A percentile compares a stretch with the other conserved stretches of the same genome.
Conservation (phyloP, 2,329 filamentous ascomycete genomes). For the Ophiostoma himal-ulmi region DNA sequence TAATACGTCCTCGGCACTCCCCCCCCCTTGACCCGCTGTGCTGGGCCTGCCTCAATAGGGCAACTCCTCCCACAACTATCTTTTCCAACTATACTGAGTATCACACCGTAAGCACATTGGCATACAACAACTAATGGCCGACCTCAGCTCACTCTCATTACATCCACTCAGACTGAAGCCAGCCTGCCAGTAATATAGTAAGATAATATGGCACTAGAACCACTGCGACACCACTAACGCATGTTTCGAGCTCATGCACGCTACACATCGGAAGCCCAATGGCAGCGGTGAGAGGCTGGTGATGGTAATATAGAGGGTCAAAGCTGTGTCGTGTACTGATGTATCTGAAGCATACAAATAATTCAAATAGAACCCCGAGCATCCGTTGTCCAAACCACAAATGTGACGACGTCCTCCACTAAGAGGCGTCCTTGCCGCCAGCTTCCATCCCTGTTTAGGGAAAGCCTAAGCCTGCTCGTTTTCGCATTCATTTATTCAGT, state of each 20-base stretch:
- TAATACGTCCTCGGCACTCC: not conserved
- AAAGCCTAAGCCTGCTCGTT: not conserved
- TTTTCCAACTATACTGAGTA: not conserved
- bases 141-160: constrained; percentile 1
- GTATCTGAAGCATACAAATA: too few relatives aligned
- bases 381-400: not conserved
- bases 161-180: not conserved
- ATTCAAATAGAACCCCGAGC: not conserved
- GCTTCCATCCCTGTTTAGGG: not conserved
- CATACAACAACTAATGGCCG: not conserved
- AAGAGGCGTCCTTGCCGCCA: not conserved
- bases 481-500: not conserved
- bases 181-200: not conserved
- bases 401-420: not conserved
- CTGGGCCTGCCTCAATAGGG: constrained; percentile 1
- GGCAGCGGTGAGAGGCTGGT: not conserved
- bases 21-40: not conserved
- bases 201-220: not conserved
- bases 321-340: not conserved
- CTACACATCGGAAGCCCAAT: not conserved
- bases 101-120: too few relatives aligned
- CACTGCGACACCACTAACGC: not conserved
- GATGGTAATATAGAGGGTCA: too few relatives aligned
- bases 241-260: constrained; percentile 6
- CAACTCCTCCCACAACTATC: not conserved